Base-by-base conservation (phyloP, 2,329 filamentous ascomycete species). In the Dactylonectria estremocensis region DNA sequence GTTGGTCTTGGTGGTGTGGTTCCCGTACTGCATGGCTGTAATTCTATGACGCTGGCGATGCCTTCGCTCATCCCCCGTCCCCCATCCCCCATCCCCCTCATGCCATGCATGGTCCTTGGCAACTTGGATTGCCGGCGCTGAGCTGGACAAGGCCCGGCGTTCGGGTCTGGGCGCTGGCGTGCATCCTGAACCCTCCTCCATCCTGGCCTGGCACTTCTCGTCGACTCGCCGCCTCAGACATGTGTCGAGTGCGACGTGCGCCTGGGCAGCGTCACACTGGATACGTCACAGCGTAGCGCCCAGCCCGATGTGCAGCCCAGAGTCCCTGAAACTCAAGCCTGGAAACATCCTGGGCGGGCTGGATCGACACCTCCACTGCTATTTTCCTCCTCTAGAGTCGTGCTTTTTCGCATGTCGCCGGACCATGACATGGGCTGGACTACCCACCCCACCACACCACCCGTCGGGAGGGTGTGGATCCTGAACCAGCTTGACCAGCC, bases 241-340 rank as follows among this genome's bases (percentile, higher is more conserved):
- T 28, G 24, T 22, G 49, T 64, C 66, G 40, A 60, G 14, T 64
- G 24, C 33, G 56, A 68, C 55, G 4, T 37, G 20, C 28, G 24
- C 24, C 49, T 35, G 56, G 61, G 31, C 66, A 59, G 28, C 35
- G 65, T 68, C 22, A 28, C 52, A 65, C 37, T 59, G 69, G 35
- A 66, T 72, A 75, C 73, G 73, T 75, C 73, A 75, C 73, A 65
- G 40, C 28, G 66, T 63, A 68, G 67, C 57, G 64, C 60, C 66
- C 37, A 67, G 54, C 46, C 64, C 60, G 67, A 60, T 43, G 60
- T 57, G 55, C 69, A 71, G 66, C 67, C 63, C 68, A 69, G 64
- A 76, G 74, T 73, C 74, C 71, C 71, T 76, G 67, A 70, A 72
- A 70, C 64, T 52, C 53, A 64, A 43, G 60, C 60, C 58, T 67